phyloP scores from a whole-genome alignment of 345 rosid genomes.

The Gossypium turneri region DNA sequence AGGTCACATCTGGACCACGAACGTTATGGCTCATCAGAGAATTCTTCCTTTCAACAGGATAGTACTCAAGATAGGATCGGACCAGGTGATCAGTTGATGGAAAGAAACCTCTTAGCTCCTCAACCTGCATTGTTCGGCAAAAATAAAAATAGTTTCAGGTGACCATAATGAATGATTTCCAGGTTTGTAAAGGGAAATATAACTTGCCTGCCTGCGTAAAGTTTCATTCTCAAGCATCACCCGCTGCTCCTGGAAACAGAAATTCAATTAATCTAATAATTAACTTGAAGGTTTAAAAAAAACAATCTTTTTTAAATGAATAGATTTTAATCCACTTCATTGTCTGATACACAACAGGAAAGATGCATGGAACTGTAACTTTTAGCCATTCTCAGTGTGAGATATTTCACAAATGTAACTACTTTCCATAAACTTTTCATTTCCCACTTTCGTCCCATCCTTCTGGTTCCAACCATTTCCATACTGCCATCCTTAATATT shows the following conservation, averaged over 20 bases:
- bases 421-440: neutral
- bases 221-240: conserved; percentile 84
- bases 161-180: neutral
- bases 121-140: conserved; percentile 42
- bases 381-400: neutral
- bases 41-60: conserved; percentile 44
- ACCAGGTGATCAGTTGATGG: conserved; percentile 40
- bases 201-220: conserved; percentile 73
- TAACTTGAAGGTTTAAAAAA: neutral
- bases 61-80: conserved; percentile 53
- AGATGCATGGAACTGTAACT: neutral
- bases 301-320: neutral
- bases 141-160: neutral
- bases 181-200: conserved; percentile 13
- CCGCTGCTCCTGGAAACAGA: conserved; percentile 60
- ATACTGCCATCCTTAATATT: neutral
- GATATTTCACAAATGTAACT: neutral
- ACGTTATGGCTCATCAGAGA: conserved; percentile 29
- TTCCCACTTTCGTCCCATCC: neutral
- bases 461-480: neutral
- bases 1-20: conserved; percentile 34
- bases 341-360: neutral
- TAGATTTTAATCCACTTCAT: neutral
- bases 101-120: conserved; percentile 70
- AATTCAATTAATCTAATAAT: neutral